These are phyloP conservation scores for Tulasnella calospora DNA, from an alignment of 768 basidiomycete species.

Conservation along the genomic window DNA sequence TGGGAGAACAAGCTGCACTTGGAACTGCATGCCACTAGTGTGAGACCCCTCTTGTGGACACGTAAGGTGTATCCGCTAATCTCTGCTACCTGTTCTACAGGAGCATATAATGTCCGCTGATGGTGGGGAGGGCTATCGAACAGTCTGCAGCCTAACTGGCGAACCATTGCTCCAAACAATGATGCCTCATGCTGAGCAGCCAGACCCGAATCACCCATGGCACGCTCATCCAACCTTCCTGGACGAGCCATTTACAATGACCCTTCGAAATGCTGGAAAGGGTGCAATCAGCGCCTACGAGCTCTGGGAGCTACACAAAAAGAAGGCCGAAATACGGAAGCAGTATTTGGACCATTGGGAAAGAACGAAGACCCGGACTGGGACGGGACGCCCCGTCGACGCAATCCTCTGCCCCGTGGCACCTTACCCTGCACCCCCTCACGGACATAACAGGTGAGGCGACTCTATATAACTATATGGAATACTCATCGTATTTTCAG, in stretches of 20 bases:
- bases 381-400: slow-evolving; percentile 69
- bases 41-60: slow-evolving; percentile 33
- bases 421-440: slow-evolving; percentile 57
- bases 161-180: slow-evolving; percentile 56
- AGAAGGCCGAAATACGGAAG: slow-evolving; percentile 47
- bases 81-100: background rate
- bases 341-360: slow-evolving; percentile 63
- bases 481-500: slow-evolving; percentile 35
- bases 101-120: slow-evolving; percentile 46
- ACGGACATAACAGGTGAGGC: slow-evolving; percentile 50
- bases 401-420: slow-evolving; percentile 65
- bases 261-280: slow-evolving; percentile 15
- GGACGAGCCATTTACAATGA: slow-evolving; percentile 19
- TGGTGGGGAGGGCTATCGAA: slow-evolving; percentile 44
- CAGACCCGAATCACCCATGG: slow-evolving; percentile 17
- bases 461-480: background rate
- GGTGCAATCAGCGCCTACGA: slow-evolving; percentile 48
- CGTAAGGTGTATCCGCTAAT: background rate
- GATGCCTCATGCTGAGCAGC: slow-evolving; percentile 34
- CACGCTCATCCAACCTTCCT: slow-evolving; percentile 16
- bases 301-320: slow-evolving; percentile 63
- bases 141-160: slow-evolving; percentile 34
- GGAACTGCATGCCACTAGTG: slow-evolving; percentile 44
- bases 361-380: slow-evolving; percentile 46
- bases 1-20: slow-evolving; percentile 57